These are phyloP conservation scores for Gossypium gossypioides DNA, from an alignment of 441 rosid species.

Conservation along the genomic window DNA sequence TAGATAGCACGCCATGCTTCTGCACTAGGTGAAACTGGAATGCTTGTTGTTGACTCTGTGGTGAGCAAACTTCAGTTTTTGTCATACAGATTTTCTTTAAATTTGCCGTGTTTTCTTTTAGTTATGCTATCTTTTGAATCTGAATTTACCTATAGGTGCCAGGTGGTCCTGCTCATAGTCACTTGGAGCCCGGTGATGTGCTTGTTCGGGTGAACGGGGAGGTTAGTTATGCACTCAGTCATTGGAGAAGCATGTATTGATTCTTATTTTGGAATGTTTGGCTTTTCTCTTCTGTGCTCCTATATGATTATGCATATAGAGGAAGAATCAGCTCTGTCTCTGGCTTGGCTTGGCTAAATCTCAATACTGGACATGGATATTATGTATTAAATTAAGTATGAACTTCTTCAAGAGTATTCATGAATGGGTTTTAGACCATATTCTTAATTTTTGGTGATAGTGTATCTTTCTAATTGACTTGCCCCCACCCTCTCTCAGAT, in stretches of 20 bases:
- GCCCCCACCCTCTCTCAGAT: not conserved
- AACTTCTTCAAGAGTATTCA: not conserved
- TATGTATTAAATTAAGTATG: not conserved
- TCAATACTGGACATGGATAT: not conserved
- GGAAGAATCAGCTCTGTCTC: not conserved
- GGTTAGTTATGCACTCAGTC: slow-evolving; percentile 33
- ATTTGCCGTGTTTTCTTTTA: not conserved
- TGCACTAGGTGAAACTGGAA: slow-evolving; percentile 72
- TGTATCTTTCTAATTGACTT: not conserved
- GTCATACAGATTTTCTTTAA: not conserved
- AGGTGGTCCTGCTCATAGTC: slow-evolving; percentile 77
- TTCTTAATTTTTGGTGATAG: not conserved
- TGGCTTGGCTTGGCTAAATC: not conserved
- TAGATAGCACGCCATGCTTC: slow-evolving; percentile 80
- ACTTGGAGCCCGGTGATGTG: slow-evolving; percentile 89
- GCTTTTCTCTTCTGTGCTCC: not conserved
- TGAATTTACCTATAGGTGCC: slow-evolving; percentile 54
- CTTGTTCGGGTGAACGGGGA: slow-evolving; percentile 80
- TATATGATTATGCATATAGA: not conserved
- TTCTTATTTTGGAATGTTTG: slow-evolving; percentile 1
- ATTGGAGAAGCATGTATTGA: not conserved
- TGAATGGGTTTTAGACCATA: not conserved
- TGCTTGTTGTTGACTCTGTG: slow-evolving; percentile 90
- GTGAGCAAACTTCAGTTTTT: slow-evolving; percentile 30
- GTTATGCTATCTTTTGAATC: slow-evolving; percentile 3